Evolutionary conservation across 1,139 yeast species (phyloP), one percentile per base, ranked within the genome.

Genomic region (Petasospora rhodanensis): DNA sequence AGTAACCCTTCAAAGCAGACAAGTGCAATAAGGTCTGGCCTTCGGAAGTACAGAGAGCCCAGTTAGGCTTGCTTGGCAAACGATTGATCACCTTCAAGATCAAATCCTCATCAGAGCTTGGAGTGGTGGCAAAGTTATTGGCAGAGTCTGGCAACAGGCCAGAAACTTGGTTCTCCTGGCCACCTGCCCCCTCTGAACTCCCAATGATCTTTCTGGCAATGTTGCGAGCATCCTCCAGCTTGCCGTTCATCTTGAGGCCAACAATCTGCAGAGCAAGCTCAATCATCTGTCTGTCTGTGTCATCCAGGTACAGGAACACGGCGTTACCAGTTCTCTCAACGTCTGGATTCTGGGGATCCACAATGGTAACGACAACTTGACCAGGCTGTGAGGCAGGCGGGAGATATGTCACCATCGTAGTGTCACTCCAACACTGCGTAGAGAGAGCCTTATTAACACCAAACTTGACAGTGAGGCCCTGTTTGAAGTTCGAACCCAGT

Each of bases 391-490:
- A 61, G 1, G 96, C 85, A 3, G 97, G 96, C 4, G 98, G 98
- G 32, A 89, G 64, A 50, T 84, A 89, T 0, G 96, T 86, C 3
- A 91, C 95, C 40, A 91, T 82, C 0, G 98, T 91, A 4, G 93
- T 75, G 28, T 84, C 94, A 29, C 94, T 85, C 97, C 97, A 91
- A 58, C 95, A 87, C 54, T 87, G 96, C 2, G 96, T 86, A 2
- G 95, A 84, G 31, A 85, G 64, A 0, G 96, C 93, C 42, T 72
- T 68, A 52, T 78, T 79, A 6, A 83, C 76, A 28, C 98, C 98
- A 61, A 91, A 91, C 56, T 82, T 80, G 14, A 89, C 95, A 22
- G 69, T 65, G 42, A 87, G 66, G 2, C 94, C 95, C 11, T 84
- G 83, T 38, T 79, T 76, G 66, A 91, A 89, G 42, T 87, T 85